A percentile compares a stretch with the other conserved stretches of the same genome.
phyloP scores from a whole-genome alignment of 2,329 filamentous ascomycete genomes.

The Colletotrichum tanaceti region DNA sequence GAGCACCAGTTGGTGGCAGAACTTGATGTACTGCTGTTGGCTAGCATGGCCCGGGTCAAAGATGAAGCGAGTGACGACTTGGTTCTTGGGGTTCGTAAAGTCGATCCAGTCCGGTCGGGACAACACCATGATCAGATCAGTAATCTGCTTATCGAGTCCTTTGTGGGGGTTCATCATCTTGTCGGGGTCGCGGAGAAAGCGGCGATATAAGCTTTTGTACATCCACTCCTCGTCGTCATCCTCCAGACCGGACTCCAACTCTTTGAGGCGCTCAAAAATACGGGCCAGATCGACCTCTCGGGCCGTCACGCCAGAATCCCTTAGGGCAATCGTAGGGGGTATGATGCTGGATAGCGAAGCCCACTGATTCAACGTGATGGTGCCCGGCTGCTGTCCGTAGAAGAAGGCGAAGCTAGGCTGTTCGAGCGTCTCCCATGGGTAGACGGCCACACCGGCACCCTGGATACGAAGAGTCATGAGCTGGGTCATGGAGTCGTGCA shows the following conservation, averaged over 20 bases:
- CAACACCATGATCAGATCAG: constrained; percentile 76
- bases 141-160: constrained; percentile 77
- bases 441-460: constrained; percentile 53
- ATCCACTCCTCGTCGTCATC: constrained; percentile 69
- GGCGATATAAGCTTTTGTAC: constrained; percentile 74
- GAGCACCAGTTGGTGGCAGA: constrained; percentile 82
- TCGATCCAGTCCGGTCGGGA: constrained; percentile 79
- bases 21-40: constrained; percentile 68
- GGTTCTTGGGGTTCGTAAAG: constrained; percentile 76
- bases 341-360: constrained; percentile 67
- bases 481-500: constrained; percentile 67
- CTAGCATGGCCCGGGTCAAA: constrained; percentile 69
- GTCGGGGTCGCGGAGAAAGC: constrained; percentile 75
- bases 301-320: constrained; percentile 68
- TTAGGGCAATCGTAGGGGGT: constrained; percentile 67
- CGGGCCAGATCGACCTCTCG: constrained; percentile 69
- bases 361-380: constrained; percentile 78
- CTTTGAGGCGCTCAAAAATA: constrained; percentile 69
- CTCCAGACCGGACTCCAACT: constrained; percentile 67
- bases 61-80: constrained; percentile 79
- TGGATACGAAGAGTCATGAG: constrained; percentile 67
- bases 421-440: constrained; percentile 78
- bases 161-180: constrained; percentile 69
- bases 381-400: constrained; percentile 74
- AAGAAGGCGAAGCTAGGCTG: constrained; percentile 78